phyloP scores from a whole-genome alignment of 495 filamentous ascomycete genomes.

The Neurospora intermedia region DNA sequence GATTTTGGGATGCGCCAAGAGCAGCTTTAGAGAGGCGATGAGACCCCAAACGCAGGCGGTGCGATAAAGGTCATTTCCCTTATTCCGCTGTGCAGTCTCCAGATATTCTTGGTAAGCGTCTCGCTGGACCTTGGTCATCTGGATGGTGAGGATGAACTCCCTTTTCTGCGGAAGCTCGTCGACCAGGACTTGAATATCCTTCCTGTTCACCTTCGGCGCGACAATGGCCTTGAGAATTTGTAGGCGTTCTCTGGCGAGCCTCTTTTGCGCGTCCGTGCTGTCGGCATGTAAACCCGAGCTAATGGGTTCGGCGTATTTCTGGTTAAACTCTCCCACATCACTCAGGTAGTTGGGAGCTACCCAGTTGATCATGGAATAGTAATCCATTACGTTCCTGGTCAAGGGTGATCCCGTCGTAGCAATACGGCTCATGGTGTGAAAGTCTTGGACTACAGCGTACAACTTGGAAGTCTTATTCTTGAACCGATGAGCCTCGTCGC shows the following conservation, averaged over 20 bases:
- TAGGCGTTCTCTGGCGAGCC: constrained; percentile 53
- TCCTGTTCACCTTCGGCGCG: constrained; percentile 68
- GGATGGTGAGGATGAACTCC: constrained; percentile 71
- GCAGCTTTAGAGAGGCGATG: constrained; percentile 42
- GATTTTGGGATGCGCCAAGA: constrained; percentile 66
- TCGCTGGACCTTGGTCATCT: constrained; percentile 56
- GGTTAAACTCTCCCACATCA: constrained; percentile 49
- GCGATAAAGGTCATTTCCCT: not conserved
- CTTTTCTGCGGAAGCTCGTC: constrained; percentile 57
- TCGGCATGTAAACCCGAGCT: constrained; percentile 55
- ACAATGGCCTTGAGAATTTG: constrained; percentile 61
- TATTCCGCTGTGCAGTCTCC: not conserved
- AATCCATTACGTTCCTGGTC: constrained; percentile 72
- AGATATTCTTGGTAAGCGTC: constrained; percentile 54
- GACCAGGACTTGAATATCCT: constrained; percentile 54
- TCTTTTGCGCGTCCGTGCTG: constrained; percentile 41
- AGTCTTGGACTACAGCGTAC: constrained; percentile 38
- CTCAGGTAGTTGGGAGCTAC: constrained; percentile 71
- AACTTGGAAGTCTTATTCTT: constrained; percentile 52
- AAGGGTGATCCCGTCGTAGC: constrained; percentile 83
- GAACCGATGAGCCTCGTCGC: constrained; percentile 77
- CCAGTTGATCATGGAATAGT: constrained; percentile 83
- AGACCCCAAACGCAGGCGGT: constrained; percentile 24
- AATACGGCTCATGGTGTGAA: constrained; percentile 63
- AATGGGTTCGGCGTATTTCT: constrained; percentile 63